These are phyloP conservation scores for Cyanodermella asteris DNA, from an alignment of 2,329 filamentous ascomycete genomes.

Conservation along the genomic window DNA sequence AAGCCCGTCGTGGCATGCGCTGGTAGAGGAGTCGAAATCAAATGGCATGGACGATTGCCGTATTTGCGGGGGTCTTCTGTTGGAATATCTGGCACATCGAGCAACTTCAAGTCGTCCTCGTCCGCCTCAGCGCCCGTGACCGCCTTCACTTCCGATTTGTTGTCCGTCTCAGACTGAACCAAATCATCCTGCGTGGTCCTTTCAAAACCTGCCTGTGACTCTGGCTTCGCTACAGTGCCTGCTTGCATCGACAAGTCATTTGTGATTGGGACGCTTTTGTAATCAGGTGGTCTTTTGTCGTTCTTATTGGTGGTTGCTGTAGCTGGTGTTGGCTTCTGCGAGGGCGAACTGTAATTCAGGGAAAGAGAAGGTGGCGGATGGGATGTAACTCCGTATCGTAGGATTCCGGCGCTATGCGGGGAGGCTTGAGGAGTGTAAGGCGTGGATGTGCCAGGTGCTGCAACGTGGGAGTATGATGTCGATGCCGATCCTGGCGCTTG, in stretches of 20 bases:
- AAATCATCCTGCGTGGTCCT: too few species aligned
- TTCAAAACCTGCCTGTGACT: too few species aligned
- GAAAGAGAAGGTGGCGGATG: too few species aligned
- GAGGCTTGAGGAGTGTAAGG: conserved; percentile 8
- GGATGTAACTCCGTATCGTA: too few species aligned
- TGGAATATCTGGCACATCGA: conserved; percentile 7
- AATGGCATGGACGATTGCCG: too few species aligned
- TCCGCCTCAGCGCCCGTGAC: conserved; percentile 2
- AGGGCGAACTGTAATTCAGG: conserved; percentile 7
- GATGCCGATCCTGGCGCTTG: conserved; percentile 9
- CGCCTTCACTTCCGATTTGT: not conserved
- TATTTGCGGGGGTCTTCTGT: too few species aligned
- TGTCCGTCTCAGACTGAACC: not conserved
- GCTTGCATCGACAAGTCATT: not conserved
- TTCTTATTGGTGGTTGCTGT: conserved; percentile 1
- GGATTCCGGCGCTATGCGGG: conserved; percentile 9
- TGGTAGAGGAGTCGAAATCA: too few species aligned
- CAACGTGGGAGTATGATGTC: conserved; percentile 5
- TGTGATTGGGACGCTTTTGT: conserved; percentile 1
- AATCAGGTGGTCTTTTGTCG: not conserved
- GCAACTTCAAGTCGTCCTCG: conserved; percentile 5
- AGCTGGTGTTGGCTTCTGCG: conserved; percentile 6
- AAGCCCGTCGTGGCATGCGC: too few species aligned
- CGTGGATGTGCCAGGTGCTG: conserved; percentile 6
- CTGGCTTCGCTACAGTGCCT: not conserved